Conservation (phyloP, 768 basidiomycete species). For the Lentinula raphanica region DNA sequence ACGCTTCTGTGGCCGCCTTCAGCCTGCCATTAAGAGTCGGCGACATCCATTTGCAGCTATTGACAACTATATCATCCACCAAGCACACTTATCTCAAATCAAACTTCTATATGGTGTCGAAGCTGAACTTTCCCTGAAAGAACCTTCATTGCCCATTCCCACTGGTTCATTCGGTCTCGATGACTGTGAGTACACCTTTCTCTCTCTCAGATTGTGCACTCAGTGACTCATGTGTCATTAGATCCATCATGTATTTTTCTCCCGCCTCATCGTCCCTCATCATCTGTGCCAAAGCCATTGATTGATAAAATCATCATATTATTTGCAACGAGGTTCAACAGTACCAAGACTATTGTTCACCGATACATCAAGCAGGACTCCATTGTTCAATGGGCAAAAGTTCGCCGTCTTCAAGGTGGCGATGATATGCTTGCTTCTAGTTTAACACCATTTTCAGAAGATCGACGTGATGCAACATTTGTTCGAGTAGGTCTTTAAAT, state of each 20-base stretch:
- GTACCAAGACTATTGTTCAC: not conserved
- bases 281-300: not conserved
- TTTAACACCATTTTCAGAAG: slow-evolving; percentile 12
- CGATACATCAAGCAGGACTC: slow-evolving; percentile 9
- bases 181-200: not conserved
- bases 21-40: slow-evolving; percentile 13
- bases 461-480: slow-evolving; percentile 27
- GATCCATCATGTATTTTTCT: slow-evolving; percentile 24
- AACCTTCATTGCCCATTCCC: too few species aligned
- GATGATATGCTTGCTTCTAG: slow-evolving; percentile 22
- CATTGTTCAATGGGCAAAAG: slow-evolving; percentile 21
- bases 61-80: slow-evolving; percentile 4
- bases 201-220: not conserved
- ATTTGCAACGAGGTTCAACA: not conserved
- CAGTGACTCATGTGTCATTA: slow-evolving; percentile 1
- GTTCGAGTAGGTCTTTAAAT: slow-evolving; percentile 27
- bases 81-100: slow-evolving; percentile 17
- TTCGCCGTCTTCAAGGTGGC: slow-evolving; percentile 22
- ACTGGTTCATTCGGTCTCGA: too few species aligned
- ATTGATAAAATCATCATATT: not conserved
- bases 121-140: not conserved
- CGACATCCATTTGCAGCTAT: slow-evolving; percentile 15
- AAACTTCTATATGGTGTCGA: slow-evolving; percentile 5
- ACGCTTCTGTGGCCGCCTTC: slow-evolving; percentile 17
- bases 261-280: slow-evolving; percentile 13